A percentile compares a stretch with the other conserved stretches of the same genome.
Evolutionary conservation across 169 alveolate genomes (phyloP).

Genomic region (Eimeria zaria): DNA sequence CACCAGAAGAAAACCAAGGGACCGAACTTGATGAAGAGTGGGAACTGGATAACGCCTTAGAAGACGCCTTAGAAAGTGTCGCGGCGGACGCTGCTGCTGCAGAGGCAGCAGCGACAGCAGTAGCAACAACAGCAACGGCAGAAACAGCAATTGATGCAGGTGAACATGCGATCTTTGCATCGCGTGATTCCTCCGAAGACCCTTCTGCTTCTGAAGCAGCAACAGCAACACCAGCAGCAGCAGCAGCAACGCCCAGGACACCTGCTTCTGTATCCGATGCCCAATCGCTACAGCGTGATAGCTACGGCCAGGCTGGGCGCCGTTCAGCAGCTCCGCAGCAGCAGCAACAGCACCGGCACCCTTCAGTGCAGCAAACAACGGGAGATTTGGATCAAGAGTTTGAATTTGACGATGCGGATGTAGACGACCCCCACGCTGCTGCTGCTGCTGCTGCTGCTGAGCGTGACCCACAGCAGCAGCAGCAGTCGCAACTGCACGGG

Average conservation of each 20-base stretch:
- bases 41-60: slow-evolving; percentile 42
- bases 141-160: not conserved
- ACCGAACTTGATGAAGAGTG: slow-evolving; percentile 22
- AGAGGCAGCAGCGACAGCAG: slow-evolving; percentile 15
- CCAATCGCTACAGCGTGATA: not conserved
- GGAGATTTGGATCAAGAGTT: slow-evolving; percentile 81
- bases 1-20: not conserved
- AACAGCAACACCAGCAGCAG: not conserved
- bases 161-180: not conserved
- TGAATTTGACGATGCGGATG: slow-evolving; percentile 82
- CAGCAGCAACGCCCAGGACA: slow-evolving; percentile 34
- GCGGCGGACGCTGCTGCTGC: slow-evolving; percentile 61
- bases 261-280: slow-evolving; percentile 11
- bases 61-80: slow-evolving; percentile 42
- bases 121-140: not conserved
- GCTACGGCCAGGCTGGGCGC: not conserved
- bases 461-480: slow-evolving; percentile 47
- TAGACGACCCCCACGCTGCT: slow-evolving; percentile 74
- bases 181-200: not conserved
- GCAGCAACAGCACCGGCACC: slow-evolving; percentile 66
- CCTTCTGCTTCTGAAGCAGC: not conserved
- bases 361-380: slow-evolving; percentile 20
- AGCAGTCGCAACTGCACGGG: slow-evolving; percentile 52
- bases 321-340: slow-evolving; percentile 26
- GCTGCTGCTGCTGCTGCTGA: slow-evolving; percentile 48